Evolutionary conservation across 2,329 filamentous ascomycete genomes (phyloP), one percentile per base, ranked within the genome.

Genomic region (Aspergillus intermedius): DNA sequence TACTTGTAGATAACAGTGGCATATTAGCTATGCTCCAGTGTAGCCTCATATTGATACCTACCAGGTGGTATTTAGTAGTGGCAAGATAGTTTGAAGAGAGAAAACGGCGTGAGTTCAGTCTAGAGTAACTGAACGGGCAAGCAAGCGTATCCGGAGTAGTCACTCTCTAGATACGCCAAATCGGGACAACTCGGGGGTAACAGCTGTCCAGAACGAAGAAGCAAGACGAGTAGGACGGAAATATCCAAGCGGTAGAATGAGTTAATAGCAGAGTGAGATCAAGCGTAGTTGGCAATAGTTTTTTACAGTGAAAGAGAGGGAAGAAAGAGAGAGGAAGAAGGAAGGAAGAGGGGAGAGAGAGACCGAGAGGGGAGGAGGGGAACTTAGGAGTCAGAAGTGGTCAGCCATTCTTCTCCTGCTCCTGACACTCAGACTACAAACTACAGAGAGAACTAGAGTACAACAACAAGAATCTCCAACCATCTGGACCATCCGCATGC

Each of bases 311-410:
- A 41, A 37, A 32, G 43, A 48, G 48, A 19, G 25, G 23, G 41
- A 30, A 28, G 51, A 55, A 21, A 19, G 32, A 49, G 44, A 43
- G 34, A 32, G 40, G 49, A 49, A 39, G 22, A 19, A 30, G n/a
- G 21, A 32, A 30, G 47, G 41, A 48, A 49, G 49, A 46, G 47
- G 51, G 55, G 46, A 37, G 35, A 34, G 47, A 45, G 49, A 46
- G 52, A 55, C 47, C 48, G 47, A 49, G 52, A 49, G 30, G 53
- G 45, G 49, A 46, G 49, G 53, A 51, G 32, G 51, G 48, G 52
- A 49, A 30, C 25, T 30, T 30, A 30, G 25, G 25, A 30, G 25
- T 30, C 25, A 30, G 25, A 30, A 30, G 10, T 30, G 25, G 25
- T 30, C 25, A 30, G 25, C 25, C 25, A 30, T 30, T 30, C 34